Evolutionary conservation across 768 basidiomycete genomes (phyloP), one percentile per base, ranked within the genome.

Genomic region (Sporobolomyces phaffii): DNA sequence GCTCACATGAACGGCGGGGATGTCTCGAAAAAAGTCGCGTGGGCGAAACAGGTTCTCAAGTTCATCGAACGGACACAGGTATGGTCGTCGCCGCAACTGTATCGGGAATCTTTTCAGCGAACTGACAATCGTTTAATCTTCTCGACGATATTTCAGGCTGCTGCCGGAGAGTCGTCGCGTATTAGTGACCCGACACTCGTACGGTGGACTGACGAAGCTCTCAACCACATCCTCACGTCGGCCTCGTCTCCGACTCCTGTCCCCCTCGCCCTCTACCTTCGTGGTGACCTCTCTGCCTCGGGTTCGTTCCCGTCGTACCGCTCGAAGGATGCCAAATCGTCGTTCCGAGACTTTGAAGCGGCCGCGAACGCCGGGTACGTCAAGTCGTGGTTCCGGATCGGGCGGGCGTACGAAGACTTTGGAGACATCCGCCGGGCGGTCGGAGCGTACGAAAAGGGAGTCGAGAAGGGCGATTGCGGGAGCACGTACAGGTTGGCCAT

Each of bases 401-500:
- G 90, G 0, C 80, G 91, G 22, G 93, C 94, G 67, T 96, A 97
- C 75, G 93, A 97, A 79, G 85, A 84, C 49, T 91, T 79, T 49
- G 86, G 85, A 28, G 91, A 98, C 76, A 56, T 82, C 1, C 70
- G 77, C 0, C 84, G 87, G 47, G 92, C 93, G 2, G 84, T 80
- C 68, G 89, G 90, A 31, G 93, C 91, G 76, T 96, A 91, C 74
- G 87, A 90, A 71, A 83, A 88, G 10, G 93, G 93, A 2, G 83
- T 85, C 50, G 85, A 85, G 72, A 79, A 82, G 29, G 84, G 83
- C 38, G 89, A 91, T 48, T 88, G 87, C 70, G 85, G 86, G 53
- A 91, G 88, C 77, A 80, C 86, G 62, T 93, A 94, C 76, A 86
- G 93, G 0, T 83, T 98, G 80, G 93, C 91, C 1, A 93, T 94